These are phyloP conservation scores for Apium graveolens DNA, from an alignment of 129 eudicot species.

Conservation along the genomic window DNA sequence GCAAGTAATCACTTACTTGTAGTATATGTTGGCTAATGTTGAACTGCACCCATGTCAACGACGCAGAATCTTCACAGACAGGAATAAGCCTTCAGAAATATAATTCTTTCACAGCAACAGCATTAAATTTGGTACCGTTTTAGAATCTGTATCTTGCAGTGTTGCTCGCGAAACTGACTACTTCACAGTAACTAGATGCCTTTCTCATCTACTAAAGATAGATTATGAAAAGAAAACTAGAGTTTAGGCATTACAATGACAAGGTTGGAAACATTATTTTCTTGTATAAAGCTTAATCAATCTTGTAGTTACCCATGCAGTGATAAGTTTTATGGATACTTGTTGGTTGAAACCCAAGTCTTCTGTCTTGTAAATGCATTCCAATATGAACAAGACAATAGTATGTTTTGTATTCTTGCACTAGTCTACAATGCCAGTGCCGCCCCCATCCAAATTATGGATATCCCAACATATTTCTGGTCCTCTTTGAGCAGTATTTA, in stretches of 20 bases:
- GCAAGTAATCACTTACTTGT: constrained; percentile 8
- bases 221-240: no score
- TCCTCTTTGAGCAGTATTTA: no score
- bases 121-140: not conserved
- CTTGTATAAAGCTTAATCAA: not conserved
- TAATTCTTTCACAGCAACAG: not conserved
- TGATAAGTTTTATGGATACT: not conserved
- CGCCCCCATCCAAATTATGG: not conserved
- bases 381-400: not conserved
- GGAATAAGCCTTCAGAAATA: not conserved
- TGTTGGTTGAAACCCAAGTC: not conserved
- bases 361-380: not conserved
- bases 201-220: no score
- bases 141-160: no score
- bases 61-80: not conserved
- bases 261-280: not conserved
- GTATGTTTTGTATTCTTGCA: not conserved
- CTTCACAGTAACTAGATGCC: not conserved
- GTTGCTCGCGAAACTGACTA: no score
- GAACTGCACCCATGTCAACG: constrained; percentile 12
- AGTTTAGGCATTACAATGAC: not conserved
- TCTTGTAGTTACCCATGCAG: not conserved
- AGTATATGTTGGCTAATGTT: not conserved
- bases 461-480: no score
- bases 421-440: not conserved